phyloP scores from a whole-genome alignment of 257 asterid genomes.

The Fraxinus anomala region DNA sequence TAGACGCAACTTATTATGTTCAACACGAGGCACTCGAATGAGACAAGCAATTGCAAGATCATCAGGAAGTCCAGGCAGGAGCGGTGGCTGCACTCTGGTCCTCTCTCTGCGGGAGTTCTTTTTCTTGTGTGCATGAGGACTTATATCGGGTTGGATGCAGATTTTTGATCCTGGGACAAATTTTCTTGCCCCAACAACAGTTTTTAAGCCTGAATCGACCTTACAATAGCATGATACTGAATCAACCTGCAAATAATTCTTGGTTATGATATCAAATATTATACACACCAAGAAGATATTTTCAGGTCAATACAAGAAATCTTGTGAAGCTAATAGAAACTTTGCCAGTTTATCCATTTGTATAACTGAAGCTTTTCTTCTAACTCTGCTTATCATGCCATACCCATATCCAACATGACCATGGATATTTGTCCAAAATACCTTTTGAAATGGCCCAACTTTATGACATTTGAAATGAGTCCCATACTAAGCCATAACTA shows the following conservation, averaged over 20 bases:
- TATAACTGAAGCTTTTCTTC: background rate
- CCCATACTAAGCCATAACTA: background rate
- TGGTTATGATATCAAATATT: conserved; percentile 10
- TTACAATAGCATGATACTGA: conserved; percentile 69
- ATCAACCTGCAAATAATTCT: conserved; percentile 53
- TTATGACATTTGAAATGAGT: background rate
- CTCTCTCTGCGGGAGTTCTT: conserved; percentile 58
- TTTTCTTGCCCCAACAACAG: conserved; percentile 63
- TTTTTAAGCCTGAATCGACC: conserved; percentile 60
- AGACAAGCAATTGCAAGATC: conserved; percentile 71
- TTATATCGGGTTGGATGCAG: conserved; percentile 62
- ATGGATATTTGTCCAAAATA: background rate
- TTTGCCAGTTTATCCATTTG: background rate
- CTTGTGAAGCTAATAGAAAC: conserved; percentile 1
- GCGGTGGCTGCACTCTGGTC: conserved; percentile 58
- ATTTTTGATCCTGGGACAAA: conserved; percentile 66
- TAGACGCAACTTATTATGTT: conserved; percentile 57
- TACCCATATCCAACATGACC: background rate
- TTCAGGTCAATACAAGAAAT: background rate
- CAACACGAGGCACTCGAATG: conserved; percentile 63
- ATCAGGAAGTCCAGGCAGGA: conserved; percentile 64
- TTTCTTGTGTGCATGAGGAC: conserved; percentile 58
- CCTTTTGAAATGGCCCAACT: background rate
- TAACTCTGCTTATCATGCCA: background rate
- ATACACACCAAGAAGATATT: background rate